Evolutionary conservation across 495 filamentous ascomycete species (phyloP).

Genomic region (Trypethelium eluteriae): DNA sequence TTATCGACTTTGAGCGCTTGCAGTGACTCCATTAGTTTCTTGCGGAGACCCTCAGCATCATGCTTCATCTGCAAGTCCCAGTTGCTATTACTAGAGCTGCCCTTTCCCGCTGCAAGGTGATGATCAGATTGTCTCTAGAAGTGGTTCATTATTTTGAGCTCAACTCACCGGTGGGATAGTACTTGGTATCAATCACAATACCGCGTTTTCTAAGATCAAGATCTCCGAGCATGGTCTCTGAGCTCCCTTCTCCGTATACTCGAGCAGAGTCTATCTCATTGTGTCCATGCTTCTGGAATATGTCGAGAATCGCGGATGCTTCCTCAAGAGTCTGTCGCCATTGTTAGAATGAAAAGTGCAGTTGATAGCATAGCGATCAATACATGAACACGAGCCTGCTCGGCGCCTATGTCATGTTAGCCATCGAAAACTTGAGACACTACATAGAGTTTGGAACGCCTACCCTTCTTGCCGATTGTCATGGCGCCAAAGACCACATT

Average conservation of each 20-base stretch:
- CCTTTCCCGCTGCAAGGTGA: background rate
- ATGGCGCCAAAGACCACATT: constrained; percentile 34
- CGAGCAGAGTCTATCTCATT: constrained; percentile 35
- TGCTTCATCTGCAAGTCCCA: constrained; percentile 35
- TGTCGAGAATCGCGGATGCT: constrained; percentile 26
- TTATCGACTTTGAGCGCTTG: constrained; percentile 41
- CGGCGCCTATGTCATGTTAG: constrained; percentile 15
- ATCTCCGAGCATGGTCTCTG: constrained; percentile 44
- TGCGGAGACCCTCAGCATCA: constrained; percentile 28
- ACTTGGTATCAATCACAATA: constrained; percentile 48
- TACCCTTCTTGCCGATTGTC: constrained; percentile 24
- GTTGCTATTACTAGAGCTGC: constrained; percentile 16
- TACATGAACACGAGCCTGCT: constrained; percentile 27
- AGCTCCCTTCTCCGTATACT: constrained; percentile 44
- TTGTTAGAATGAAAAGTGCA: background rate
- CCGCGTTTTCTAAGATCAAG: constrained; percentile 43
- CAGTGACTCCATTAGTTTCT: constrained; percentile 39
- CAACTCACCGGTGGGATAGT: constrained; percentile 35
- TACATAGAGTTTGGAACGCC: background rate
- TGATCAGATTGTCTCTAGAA: background rate
- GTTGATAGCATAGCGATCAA: background rate
- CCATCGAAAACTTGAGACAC: background rate
- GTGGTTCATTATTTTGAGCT: background rate
- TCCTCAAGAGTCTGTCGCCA: constrained; percentile 18
- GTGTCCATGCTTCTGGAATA: constrained; percentile 31